Evolutionary conservation across 768 basidiomycete genomes (phyloP), one percentile per base, ranked within the genome.

Genomic region (Rhizopogon sp.): DNA sequence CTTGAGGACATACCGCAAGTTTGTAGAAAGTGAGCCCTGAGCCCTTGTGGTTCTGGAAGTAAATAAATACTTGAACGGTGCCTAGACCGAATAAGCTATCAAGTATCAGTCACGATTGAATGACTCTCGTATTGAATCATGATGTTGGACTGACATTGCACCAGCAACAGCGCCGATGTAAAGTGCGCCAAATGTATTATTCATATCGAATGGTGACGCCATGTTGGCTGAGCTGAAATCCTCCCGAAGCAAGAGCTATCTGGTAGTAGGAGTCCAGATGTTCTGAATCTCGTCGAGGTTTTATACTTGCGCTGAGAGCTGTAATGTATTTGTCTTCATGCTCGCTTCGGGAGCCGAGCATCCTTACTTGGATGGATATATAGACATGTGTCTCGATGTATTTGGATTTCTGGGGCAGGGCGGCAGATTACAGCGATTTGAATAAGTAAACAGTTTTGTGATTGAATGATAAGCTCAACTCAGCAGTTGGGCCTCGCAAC

Each of bases 41-140:
- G 5, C 64, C 64, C 1, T 66, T 65, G 25, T 64, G 70, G 39
- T 70, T 61, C 47, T 68, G 68, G 56, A 78, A 83, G 64, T 80
- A 84, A 14, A 76, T 70, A 56, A 73, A 81, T 1, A 77, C 77
- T 61, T 84, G 83, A 11, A 77, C 70, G 55, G 76, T 81, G 8
- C 80, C 81, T 7, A 83, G 66, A 2, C 83, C 83, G 74, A 77
- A 84, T 17, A 84, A 66, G 16, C 82, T 84, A 33, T 25, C 25
- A 43, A 55, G 31, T 8, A 28, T 20, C 39, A 50, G 39, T 59
- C 20, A 60, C 28, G 47, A 14, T 25, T 5, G 16, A 31, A 31
- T 40, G 25, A 52, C n/a, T 3, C 4, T 33, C 31, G 31, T 29
- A 43, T 20, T 1, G 42, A 53, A 50, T 25, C 25, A 25, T 25